These are phyloP conservation scores for Talaromyces sp. DNA, from an alignment of 2,329 filamentous ascomycete species.

Conservation along the genomic window DNA sequence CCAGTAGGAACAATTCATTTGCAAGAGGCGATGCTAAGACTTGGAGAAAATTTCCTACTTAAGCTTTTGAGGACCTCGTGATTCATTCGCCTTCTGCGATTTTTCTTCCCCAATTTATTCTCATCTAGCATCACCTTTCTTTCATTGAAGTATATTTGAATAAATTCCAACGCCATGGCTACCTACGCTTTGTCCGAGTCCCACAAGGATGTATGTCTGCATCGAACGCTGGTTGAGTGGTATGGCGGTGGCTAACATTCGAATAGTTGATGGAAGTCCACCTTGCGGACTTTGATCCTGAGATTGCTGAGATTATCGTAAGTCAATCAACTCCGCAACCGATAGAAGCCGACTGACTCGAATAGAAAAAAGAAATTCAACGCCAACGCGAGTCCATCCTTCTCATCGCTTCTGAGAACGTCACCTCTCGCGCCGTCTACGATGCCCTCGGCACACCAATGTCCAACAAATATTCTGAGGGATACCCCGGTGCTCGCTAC, in stretches of 20 bases:
- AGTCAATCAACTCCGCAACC: slow-evolving; percentile 27
- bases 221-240: slow-evolving; percentile 1
- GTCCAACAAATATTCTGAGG: slow-evolving; percentile 99
- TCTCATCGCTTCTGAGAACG: slow-evolving; percentile 98
- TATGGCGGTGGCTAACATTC: background rate
- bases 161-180: slow-evolving; percentile 31
- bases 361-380: slow-evolving; percentile 84
- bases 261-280: slow-evolving; percentile 89
- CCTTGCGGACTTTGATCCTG: slow-evolving; percentile 83
- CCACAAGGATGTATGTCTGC: slow-evolving; percentile 60
- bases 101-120: background rate
- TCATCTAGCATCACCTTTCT: background rate
- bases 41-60: slow-evolving; percentile 8
- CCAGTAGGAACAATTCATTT: background rate
- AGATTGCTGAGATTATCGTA: slow-evolving; percentile 97
- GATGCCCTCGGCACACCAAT: slow-evolving; percentile 92
- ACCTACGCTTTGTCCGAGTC: slow-evolving; percentile 63
- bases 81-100: background rate
- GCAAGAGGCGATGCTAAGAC: background rate
- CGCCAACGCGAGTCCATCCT: slow-evolving; percentile 98
- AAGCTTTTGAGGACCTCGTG: slow-evolving; percentile 11
- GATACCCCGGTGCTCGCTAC: slow-evolving; percentile 96
- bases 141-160: background rate
- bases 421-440: slow-evolving; percentile 96
- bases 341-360: background rate